These are phyloP conservation scores for Ascoidea rubescens DNA, from an alignment of 805 yeast species.

Conservation along the genomic window DNA sequence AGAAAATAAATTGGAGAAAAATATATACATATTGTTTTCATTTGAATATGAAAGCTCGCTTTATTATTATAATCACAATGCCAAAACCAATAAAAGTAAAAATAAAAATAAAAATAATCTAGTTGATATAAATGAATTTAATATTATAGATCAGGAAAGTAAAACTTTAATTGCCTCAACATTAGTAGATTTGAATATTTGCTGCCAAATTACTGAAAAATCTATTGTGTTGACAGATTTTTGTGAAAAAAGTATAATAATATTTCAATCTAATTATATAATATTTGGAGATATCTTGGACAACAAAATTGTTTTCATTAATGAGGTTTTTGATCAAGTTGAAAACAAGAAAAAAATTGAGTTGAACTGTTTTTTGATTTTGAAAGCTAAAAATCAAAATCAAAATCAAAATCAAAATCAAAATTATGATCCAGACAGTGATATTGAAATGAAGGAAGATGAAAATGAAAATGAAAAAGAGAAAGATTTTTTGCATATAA, in stretches of 20 bases:
- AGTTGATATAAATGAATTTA: not conserved
- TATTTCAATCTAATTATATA: too few relatives aligned
- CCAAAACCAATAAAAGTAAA: not conserved
- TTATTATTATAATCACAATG: too few relatives aligned
- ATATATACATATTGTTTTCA: not conserved
- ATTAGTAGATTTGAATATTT: too few relatives aligned
- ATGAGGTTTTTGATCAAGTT: not conserved
- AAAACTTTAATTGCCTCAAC: not conserved
- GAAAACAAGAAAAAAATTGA: not conserved
- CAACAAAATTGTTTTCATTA: too few relatives aligned
- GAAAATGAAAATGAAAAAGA: not conserved
- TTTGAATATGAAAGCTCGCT: not conserved
- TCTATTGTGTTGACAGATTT: not conserved
- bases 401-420: not conserved
- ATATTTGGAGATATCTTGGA: not conserved
- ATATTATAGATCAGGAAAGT: not conserved
- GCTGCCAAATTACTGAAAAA: not conserved
- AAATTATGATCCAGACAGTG: not conserved
- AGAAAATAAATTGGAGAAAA: too few relatives aligned
- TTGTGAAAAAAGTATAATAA: not conserved
- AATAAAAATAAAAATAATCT: too few relatives aligned
- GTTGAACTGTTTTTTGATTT: not conserved
- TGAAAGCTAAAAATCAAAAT: not conserved
- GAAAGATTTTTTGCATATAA: too few relatives aligned
- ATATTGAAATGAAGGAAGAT: not conserved